phyloP scores from a whole-genome alignment of 140 eudicot genomes.

The Cichorium intybus region DNA sequence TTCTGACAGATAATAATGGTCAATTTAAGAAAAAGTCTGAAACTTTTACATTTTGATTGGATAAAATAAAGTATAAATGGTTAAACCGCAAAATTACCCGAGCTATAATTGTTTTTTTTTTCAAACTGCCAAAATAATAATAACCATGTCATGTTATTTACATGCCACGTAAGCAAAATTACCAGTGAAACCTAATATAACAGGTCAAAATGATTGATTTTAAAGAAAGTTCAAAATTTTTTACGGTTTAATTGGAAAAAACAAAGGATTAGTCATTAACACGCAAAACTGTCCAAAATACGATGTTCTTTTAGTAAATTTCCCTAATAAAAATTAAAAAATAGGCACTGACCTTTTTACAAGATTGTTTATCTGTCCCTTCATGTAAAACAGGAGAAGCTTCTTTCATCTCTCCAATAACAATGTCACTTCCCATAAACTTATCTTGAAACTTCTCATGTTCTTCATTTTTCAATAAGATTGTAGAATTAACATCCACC shows the following conservation, averaged over 20 bases:
- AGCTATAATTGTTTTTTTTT: not conserved
- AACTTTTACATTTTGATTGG: not conserved
- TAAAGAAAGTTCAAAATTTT: no score
- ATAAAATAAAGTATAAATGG: not conserved
- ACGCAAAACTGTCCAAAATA: no score
- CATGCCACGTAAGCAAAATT: no score
- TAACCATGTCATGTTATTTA: no score
- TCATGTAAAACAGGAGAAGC: constrained; percentile 24
- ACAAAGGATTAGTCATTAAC: not conserved
- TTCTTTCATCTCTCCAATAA: constrained; percentile 11
- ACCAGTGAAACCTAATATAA: no score
- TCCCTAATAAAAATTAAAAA: not conserved
- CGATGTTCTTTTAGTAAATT: not conserved
- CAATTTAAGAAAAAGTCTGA: no score
- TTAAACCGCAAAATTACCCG: not conserved
- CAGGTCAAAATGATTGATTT: not conserved
- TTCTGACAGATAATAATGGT: no score
- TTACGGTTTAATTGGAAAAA: not conserved
- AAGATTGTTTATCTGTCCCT: constrained; percentile 25
- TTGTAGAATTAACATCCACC: constrained; percentile 18
- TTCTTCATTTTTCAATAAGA: constrained; percentile 20
- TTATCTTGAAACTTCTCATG: constrained; percentile 12
- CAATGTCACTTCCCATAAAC: constrained; percentile 17
- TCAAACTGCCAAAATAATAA: no score
- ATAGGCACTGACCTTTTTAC: constrained; percentile 45